phyloP scores from a whole-genome alignment of 2,329 filamentous ascomycete genomes.

The Cadophora sp. region DNA sequence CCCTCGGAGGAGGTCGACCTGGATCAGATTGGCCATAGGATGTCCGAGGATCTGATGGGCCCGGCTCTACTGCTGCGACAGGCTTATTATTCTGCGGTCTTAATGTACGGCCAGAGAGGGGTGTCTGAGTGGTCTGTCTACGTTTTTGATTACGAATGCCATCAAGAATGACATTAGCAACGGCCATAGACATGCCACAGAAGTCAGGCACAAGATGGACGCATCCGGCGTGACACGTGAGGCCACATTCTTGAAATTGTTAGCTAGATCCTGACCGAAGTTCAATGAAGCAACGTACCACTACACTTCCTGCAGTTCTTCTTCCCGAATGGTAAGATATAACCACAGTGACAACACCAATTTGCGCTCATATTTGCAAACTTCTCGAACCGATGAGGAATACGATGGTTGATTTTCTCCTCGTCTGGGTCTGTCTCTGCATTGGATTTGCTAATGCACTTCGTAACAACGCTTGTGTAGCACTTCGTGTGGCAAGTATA shows the following conservation, averaged over 20 bases:
- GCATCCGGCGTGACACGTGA: conserved; percentile 90
- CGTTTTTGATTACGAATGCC: conserved; percentile 83
- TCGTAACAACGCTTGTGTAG: conserved; percentile 95
- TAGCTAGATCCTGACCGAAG: conserved; percentile 32
- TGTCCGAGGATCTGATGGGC: conserved; percentile 34
- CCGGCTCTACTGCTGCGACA: conserved; percentile 27
- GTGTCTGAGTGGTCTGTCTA: conserved; percentile 51
- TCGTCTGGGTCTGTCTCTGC: conserved; percentile 98
- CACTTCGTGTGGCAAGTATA: conserved; percentile 99
- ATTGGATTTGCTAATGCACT: conserved; percentile 99
- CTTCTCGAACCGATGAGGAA: conserved; percentile 95
- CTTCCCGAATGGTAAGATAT: conserved; percentile 91
- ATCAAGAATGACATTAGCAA: conserved; percentile 90
- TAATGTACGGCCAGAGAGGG: conserved; percentile 39
- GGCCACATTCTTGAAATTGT: conserved; percentile 73
- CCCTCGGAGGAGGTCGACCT: conserved; percentile 40
- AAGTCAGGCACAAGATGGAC: conserved; percentile 97
- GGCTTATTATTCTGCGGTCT: conserved; percentile 39
- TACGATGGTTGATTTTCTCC: conserved; percentile 99
- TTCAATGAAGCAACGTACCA: conserved; percentile 57
- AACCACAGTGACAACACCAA: conserved; percentile 99
- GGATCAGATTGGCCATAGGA: conserved; percentile 42
- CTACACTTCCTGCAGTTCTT: conserved; percentile 94
- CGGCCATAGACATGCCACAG: conserved; percentile 98
- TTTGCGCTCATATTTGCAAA: conserved; percentile 98